Conservation (phyloP, 768 basidiomycete species). For the Steccherinum ochraceum region DNA sequence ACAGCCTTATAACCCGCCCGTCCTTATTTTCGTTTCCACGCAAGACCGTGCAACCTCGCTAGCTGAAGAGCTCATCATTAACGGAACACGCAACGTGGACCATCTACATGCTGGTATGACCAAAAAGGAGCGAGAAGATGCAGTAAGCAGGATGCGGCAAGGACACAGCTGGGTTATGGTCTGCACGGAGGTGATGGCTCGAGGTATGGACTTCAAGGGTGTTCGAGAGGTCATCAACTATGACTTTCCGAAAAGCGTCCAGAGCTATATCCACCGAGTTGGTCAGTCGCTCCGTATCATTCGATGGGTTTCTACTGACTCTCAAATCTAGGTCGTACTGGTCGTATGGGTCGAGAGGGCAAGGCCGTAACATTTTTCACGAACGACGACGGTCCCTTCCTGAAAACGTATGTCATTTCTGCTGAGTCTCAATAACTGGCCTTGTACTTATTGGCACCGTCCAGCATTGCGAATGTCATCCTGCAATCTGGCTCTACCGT, state of each 20-base stretch:
- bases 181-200: conserved; percentile 94
- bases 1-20: conserved; percentile 82
- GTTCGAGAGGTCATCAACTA: conserved; percentile 93
- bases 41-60: conserved; percentile 81
- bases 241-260: conserved; percentile 93
- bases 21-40: conserved; percentile 86
- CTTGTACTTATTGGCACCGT: not conserved
- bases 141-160: conserved; percentile 75
- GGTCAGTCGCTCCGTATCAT: conserved; percentile 36
- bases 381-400: conserved; percentile 83
- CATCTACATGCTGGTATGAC: conserved; percentile 89
- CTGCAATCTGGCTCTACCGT: conserved; percentile 86
- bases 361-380: conserved; percentile 96
- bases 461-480: conserved; percentile 92
- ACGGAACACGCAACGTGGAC: conserved; percentile 76
- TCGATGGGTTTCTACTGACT: not conserved
- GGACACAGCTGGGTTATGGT: conserved; percentile 95
- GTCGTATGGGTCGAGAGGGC: conserved; percentile 87
- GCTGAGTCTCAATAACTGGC: conserved; percentile 6
- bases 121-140: conserved; percentile 82
- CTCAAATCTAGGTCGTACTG: conserved; percentile 69
- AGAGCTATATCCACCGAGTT: conserved; percentile 95
- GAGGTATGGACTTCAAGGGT: conserved; percentile 98
- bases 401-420: conserved; percentile 65
- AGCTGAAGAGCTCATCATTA: conserved; percentile 74